Conservation (phyloP, 192 early-diverging fungal genomes). For the Entomortierella beljakovae region DNA sequence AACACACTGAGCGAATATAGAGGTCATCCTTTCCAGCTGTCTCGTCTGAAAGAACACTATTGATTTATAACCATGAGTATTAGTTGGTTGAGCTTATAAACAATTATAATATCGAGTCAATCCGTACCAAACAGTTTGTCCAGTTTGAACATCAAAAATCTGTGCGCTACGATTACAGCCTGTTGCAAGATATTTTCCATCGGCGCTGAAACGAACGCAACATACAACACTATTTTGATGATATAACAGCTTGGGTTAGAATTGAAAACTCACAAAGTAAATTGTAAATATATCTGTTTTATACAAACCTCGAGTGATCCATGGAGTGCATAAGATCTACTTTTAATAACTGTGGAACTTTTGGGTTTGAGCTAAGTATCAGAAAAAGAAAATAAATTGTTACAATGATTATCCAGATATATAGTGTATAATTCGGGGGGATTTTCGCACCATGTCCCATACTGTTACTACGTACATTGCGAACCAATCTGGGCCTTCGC, state of each 20-base stretch:
- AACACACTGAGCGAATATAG: slow-evolving; percentile 96
- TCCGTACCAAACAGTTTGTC: slow-evolving; percentile 75
- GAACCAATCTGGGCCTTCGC: slow-evolving; percentile 90
- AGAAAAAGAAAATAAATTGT: not conserved
- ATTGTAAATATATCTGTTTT: slow-evolving; percentile 42
- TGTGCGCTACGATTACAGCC: slow-evolving; percentile 94
- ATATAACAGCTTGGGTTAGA: no score
- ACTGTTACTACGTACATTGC: slow-evolving; percentile 77
- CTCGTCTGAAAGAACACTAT: slow-evolving; percentile 83
- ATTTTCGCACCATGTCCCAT: no score
- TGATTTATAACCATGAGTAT: not conserved
- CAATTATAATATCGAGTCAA: not conserved
- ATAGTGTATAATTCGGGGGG: not conserved
- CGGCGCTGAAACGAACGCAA: slow-evolving; percentile 94
- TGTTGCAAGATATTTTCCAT: slow-evolving; percentile 92
- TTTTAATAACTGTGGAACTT: slow-evolving; percentile 69
- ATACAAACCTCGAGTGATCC: slow-evolving; percentile 58
- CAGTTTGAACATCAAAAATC: slow-evolving; percentile 86
- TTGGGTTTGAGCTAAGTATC: slow-evolving; percentile 68
- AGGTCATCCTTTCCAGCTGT: slow-evolving; percentile 83
- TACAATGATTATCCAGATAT: not conserved
- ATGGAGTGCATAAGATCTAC: slow-evolving; percentile 73
- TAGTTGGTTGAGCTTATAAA: not conserved
- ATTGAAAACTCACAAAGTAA: no score
- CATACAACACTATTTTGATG: slow-evolving; percentile 98